These are phyloP conservation scores for Fusarium heterosporum DNA, from an alignment of 2,329 filamentous ascomycete genomes.

Conservation along the genomic window DNA sequence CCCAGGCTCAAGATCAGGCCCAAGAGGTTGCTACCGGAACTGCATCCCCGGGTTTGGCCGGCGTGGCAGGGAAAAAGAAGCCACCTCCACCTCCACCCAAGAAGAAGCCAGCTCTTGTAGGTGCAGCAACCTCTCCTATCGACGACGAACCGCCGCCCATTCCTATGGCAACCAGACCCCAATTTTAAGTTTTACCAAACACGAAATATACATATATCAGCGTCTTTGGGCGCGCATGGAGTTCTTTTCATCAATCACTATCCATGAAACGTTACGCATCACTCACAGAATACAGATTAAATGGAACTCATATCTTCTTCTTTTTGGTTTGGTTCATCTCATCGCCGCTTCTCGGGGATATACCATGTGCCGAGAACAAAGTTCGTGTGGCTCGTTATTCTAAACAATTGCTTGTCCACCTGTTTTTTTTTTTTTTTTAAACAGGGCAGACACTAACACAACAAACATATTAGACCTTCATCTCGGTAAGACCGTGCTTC, in stretches of 20 bases:
- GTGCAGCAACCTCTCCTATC: constrained; percentile 35
- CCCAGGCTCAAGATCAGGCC: constrained; percentile 35
- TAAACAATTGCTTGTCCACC: constrained; percentile 34
- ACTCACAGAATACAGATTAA: constrained; percentile 14
- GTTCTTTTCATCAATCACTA: constrained; percentile 6
- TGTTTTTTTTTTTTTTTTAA: constrained; percentile 23
- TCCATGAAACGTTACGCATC: not conserved
- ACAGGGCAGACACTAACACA: constrained; percentile 30
- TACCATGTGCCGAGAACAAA: constrained; percentile 40
- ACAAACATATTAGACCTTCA: constrained; percentile 81
- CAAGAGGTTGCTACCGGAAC: constrained; percentile 16
- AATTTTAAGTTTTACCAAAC: constrained; percentile 51
- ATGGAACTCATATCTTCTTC: constrained; percentile 36
- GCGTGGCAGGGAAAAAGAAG: constrained; percentile 62
- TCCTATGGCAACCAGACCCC: constrained; percentile 63
- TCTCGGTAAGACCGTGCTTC: constrained; percentile 91
- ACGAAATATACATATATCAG: constrained; percentile 4
- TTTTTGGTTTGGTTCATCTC: constrained; percentile 42
- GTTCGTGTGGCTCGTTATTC: constrained; percentile 44
- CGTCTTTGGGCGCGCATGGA: constrained; percentile 30
- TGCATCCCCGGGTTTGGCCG: constrained; percentile 25
- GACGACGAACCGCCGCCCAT: constrained; percentile 62
- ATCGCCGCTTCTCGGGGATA: constrained; percentile 39
- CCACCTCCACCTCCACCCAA: constrained; percentile 65
- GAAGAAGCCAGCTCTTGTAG: constrained; percentile 60